Conservation (phyloP, 768 basidiomycete genomes). For the Lentinula edodes region DNA sequence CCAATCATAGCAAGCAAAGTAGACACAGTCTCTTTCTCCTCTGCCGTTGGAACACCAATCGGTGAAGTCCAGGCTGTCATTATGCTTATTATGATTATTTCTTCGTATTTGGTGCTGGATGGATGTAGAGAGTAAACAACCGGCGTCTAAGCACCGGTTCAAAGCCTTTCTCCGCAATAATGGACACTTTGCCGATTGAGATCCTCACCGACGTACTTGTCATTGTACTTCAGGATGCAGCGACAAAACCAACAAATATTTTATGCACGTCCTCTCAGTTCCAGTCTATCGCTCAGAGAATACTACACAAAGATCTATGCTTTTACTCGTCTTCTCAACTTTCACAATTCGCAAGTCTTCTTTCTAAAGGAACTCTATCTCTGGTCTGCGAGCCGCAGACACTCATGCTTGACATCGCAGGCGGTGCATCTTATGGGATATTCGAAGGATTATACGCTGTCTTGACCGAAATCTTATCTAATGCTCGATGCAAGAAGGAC, state of each 20-base stretch:
- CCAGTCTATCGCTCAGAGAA: conserved; percentile 11
- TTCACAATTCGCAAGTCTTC: not conserved
- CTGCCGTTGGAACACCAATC: not conserved
- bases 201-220: not conserved
- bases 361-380: conserved; percentile 9
- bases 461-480: conserved; percentile 18
- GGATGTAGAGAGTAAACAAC: not conserved
- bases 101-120: not conserved
- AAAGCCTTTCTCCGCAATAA: not conserved
- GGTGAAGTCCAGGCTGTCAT: not conserved
- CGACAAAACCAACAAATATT: conserved; percentile 5
- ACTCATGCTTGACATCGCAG: conserved; percentile 22
- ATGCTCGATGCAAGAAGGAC: conserved; percentile 2
- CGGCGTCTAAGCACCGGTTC: not conserved
- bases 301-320: conserved; percentile 20
- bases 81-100: not conserved
- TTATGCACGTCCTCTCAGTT: conserved; percentile 18
- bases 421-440: conserved; percentile 21
- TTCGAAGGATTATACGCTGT: conserved; percentile 20
- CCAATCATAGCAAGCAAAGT: not conserved
- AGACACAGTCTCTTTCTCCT: not conserved
- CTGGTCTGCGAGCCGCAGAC: conserved; percentile 20
- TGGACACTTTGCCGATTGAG: not conserved
- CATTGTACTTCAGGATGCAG: not conserved
- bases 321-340: conserved; percentile 20